These are phyloP conservation scores for Rhizoclosmatium sp. DNA, from an alignment of 192 early-diverging fungal species.

Conservation along the genomic window DNA sequence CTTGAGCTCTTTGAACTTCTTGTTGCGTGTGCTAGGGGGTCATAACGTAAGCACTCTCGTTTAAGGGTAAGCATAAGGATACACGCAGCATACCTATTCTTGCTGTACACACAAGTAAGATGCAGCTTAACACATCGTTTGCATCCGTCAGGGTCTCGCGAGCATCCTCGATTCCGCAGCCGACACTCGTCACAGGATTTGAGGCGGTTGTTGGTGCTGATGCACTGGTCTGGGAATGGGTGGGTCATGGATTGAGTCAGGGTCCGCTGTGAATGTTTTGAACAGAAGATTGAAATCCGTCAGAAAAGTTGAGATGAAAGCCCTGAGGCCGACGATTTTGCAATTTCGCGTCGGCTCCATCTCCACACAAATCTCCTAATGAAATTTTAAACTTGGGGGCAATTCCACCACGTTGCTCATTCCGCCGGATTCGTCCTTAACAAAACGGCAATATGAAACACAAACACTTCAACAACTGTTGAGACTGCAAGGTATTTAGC, in stretches of 20 bases:
- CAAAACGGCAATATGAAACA: too few relatives aligned
- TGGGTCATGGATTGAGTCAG: background rate
- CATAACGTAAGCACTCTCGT: too few relatives aligned
- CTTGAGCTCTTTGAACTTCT: background rate
- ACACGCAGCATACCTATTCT: background rate
- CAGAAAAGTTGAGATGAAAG: too few relatives aligned
- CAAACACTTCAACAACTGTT: too few relatives aligned
- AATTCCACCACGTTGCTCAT: too few relatives aligned
- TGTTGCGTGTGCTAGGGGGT: conserved; percentile 11
- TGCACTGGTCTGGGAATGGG: conserved; percentile 32
- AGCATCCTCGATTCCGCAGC: conserved; percentile 6
- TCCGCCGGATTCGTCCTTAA: too few relatives aligned
- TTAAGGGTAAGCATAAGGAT: too few relatives aligned
- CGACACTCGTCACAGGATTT: conserved; percentile 17
- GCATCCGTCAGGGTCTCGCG: background rate
- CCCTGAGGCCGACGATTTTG: background rate
- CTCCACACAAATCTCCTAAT: too few relatives aligned
- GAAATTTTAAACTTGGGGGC: too few relatives aligned
- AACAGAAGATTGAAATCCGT: background rate
- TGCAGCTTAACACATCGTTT: background rate
- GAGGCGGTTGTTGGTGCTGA: conserved; percentile 15
- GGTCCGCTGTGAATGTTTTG: background rate
- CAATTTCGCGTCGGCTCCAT: background rate
- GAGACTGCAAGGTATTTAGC: too few relatives aligned
- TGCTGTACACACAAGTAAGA: background rate